Conservation (phyloP, 1,139 yeast genomes). For the Pichia sp. region DNA sequence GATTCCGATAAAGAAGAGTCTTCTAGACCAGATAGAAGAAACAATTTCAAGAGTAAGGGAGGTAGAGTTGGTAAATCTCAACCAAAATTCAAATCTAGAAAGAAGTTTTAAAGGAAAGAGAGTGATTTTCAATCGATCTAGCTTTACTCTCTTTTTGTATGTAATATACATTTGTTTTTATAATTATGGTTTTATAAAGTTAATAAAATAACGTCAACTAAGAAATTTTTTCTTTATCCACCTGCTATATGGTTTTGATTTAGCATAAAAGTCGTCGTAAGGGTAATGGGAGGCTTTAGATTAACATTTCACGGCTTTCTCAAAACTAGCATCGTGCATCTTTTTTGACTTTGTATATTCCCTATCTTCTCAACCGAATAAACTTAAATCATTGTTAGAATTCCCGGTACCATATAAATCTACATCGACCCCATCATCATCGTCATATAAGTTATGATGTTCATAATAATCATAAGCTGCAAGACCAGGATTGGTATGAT, state of each 20-base stretch:
- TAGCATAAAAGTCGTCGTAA: no score
- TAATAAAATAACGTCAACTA: no score
- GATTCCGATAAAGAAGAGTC: slow-evolving; percentile 13
- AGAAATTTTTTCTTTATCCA: no score
- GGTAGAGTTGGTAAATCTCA: slow-evolving; percentile 27
- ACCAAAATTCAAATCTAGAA: slow-evolving; percentile 48
- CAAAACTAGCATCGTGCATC: no score
- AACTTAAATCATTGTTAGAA: slow-evolving; percentile 11
- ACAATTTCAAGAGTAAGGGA: slow-evolving; percentile 6
- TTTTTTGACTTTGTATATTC: no score
- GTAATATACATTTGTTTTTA: no score
- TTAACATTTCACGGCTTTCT: no score
- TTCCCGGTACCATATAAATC: slow-evolving; percentile 14
- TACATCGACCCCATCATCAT: slow-evolving; percentile 9
- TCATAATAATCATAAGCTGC: slow-evolving; percentile 21
- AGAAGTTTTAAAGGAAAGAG: slow-evolving; percentile 35
- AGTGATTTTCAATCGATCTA: background rate
- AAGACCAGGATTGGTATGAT: slow-evolving; percentile 5
- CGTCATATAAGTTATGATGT: slow-evolving; percentile 14
- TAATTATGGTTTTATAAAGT: no score
- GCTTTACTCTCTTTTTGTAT: no score
- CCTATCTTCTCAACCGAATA: slow-evolving; percentile 10
- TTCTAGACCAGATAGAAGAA: slow-evolving; percentile 2
- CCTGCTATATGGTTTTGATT: no score
- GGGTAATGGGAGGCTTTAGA: no score